Percentiles rank a stretch among this genome's conserved stretches.
Evolutionary conservation across 2,329 filamentous ascomycete genomes (phyloP).

Genomic region (Nigrospora sphaerica): DNA sequence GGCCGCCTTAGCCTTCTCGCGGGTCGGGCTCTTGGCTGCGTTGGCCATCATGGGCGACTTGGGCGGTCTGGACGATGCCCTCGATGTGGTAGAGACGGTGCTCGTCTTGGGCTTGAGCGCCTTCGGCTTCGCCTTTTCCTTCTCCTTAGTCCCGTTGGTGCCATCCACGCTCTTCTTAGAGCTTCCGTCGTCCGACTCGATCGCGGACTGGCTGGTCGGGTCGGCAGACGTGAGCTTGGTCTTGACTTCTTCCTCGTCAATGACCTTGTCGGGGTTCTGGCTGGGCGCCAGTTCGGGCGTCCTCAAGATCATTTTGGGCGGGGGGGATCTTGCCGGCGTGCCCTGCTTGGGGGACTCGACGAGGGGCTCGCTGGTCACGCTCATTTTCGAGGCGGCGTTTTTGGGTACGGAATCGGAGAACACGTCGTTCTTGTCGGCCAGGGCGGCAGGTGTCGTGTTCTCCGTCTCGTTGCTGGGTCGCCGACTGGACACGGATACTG

Average conservation of each 20-base stretch:
- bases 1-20: conserved; percentile 20
- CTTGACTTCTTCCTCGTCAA: conserved; percentile 29
- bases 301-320: conserved; percentile 15
- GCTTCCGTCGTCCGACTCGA: too few species aligned
- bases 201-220: conserved; percentile 13
- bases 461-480: conserved; percentile 31
- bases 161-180: too few species aligned
- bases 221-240: conserved; percentile 22
- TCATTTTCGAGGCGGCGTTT: conserved; percentile 20
- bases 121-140: conserved; percentile 18
- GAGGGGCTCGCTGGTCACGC: conserved; percentile 30
- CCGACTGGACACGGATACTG: conserved; percentile 26
- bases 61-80: conserved; percentile 23
- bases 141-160: conserved; percentile 13
- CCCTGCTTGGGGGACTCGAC: conserved; percentile 31
- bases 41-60: conserved; percentile 30
- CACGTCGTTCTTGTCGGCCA: conserved; percentile 30
- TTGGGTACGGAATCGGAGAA: conserved; percentile 22
- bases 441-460: conserved; percentile 28
- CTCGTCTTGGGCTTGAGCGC: conserved; percentile 14
- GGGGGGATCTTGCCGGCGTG: conserved; percentile 9
- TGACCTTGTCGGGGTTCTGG: conserved; percentile 31
- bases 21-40: conserved; percentile 28
- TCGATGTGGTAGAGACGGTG: conserved; percentile 17
- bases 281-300: conserved; percentile 22